Evolutionary conservation across 352 stramenopile genomes (phyloP).

Genomic region (Thraustochytrium striatum): DNA sequence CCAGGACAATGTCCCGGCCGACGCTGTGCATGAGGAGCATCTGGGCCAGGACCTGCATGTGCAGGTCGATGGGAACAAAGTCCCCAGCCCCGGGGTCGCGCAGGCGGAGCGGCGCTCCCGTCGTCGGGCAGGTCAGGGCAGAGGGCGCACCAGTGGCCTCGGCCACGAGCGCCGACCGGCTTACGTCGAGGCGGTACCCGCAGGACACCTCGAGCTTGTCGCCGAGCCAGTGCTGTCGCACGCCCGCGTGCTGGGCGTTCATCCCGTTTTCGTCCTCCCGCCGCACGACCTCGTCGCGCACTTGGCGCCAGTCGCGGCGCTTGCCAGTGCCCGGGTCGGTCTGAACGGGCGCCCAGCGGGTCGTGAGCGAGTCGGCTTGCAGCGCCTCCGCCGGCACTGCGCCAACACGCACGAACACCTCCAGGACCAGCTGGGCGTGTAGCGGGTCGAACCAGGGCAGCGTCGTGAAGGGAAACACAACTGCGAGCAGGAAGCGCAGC

Average conservation of each 20-base stretch:
- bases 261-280: conserved; percentile 31
- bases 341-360: not conserved
- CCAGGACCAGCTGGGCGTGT: conserved; percentile 18
- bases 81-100: not conserved
- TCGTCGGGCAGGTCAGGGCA: not conserved
- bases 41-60: conserved; percentile 23
- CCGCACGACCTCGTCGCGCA: conserved; percentile 25
- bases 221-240: not conserved
- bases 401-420: conserved; percentile 9
- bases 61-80: conserved; percentile 28
- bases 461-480: conserved; percentile 7
- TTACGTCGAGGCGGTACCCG: conserved; percentile 8
- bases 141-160: not conserved
- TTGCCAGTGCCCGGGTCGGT: conserved; percentile 19
- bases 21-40: conserved; percentile 59
- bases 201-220: not conserved
- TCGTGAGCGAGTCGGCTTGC: conserved; percentile 3
- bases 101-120: not conserved
- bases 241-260: not conserved
- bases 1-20: conserved; percentile 69
- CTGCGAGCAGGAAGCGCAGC: not conserved
- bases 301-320: not conserved
- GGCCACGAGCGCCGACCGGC: too few species aligned
- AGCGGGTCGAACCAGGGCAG: conserved; percentile 37
- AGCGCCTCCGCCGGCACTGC: not conserved